Base-by-base conservation (phyloP, 2,329 filamentous ascomycete genomes). In the Sporothrix mexicana region DNA sequence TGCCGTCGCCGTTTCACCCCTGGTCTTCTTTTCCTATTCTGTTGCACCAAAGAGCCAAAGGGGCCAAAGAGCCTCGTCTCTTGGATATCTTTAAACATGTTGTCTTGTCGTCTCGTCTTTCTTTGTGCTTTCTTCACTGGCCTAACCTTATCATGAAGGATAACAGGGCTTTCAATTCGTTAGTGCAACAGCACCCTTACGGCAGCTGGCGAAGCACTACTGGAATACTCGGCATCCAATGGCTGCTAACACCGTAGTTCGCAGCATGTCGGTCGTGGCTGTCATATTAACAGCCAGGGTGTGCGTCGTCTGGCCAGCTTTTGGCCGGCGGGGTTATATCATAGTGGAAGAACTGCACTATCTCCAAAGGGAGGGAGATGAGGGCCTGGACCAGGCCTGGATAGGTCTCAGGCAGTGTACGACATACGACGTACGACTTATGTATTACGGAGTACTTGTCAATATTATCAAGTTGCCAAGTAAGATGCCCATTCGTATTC, bases 61-160 rank as follows among this genome's bases (percentile, higher is more conserved):
- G 30, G 30, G 30, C 30, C 30, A 36, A 36, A 36, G 30, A 36
- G 30, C 13, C 25, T 36, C 55, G 55, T 36, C 15, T 36, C 55
- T 59, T 55, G n/a, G 7, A 12, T 10, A 5, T 36, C 25, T 59
- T 59, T 41, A 5, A 20, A 20, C 20, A 36, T 41, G 17, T 23
- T 10, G 51, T 17, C 9, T 15, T 51, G 49, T 69, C 20, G n/a
- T n/a, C n/a, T n/a, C n/a, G n/a, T n/a, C 13, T 10, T 36, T 17
- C 43, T 61, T 61, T 25, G 25, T 49, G 8, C 13, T 68, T 15
- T 23, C 5, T 43, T 62, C 36, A 36, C 59, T 62, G 59, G 23
- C 36, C 59, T 23, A 45, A 62, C 59, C 36, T 62, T 62, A 62
- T 45, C 36, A 13, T 62, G 59, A 23, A 62, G 51, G 5, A 55